phyloP scores from a whole-genome alignment of 2,329 filamentous ascomycete species.

The Didymella keratinophila region DNA sequence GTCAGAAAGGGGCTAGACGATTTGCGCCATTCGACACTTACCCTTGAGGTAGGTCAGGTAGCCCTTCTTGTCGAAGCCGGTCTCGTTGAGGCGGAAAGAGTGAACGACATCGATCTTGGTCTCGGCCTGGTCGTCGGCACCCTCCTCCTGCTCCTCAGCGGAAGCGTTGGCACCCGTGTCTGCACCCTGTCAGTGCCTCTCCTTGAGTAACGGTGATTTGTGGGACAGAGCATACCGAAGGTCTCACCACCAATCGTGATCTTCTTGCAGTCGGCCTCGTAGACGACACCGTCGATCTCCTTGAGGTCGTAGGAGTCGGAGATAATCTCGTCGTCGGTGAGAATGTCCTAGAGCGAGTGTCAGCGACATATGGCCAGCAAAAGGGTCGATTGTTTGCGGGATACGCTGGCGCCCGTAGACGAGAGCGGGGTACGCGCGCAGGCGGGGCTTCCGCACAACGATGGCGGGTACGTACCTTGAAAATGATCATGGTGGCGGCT shows the following conservation, averaged over 20 bases:
- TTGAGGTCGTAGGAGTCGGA: conserved; percentile 91
- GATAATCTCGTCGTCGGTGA: conserved; percentile 94
- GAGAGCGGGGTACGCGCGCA: conserved; percentile 40
- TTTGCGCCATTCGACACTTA: conserved; percentile 51
- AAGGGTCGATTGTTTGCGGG: conserved; percentile 14
- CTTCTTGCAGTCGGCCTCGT: conserved; percentile 92
- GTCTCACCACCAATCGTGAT: conserved; percentile 78
- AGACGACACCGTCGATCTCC: conserved; percentile 79
- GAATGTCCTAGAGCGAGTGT: conserved; percentile 72
- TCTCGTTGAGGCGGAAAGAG: conserved; percentile 87
- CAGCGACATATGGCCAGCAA: conserved; percentile 19
- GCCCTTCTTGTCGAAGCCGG: conserved; percentile 84
- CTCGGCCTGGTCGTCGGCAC: conserved; percentile 71
- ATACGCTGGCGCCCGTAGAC: conserved; percentile 25
- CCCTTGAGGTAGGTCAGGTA: conserved; percentile 88
- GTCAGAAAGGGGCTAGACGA: conserved; percentile 12
- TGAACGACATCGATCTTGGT: conserved; percentile 93
- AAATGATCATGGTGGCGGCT: conserved; percentile 63
- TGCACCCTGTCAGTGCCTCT: conserved; percentile 44
- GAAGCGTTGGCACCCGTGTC: conserved; percentile 96
- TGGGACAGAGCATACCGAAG: conserved; percentile 63
- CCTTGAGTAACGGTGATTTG: conserved; percentile 1
- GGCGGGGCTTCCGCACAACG: conserved; percentile 26
- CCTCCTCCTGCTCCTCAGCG: conserved; percentile 85
- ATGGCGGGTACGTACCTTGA: conserved; percentile 56